Conservation (phyloP, 305 asterid genomes). For the Fraxinus dipetala region DNA sequence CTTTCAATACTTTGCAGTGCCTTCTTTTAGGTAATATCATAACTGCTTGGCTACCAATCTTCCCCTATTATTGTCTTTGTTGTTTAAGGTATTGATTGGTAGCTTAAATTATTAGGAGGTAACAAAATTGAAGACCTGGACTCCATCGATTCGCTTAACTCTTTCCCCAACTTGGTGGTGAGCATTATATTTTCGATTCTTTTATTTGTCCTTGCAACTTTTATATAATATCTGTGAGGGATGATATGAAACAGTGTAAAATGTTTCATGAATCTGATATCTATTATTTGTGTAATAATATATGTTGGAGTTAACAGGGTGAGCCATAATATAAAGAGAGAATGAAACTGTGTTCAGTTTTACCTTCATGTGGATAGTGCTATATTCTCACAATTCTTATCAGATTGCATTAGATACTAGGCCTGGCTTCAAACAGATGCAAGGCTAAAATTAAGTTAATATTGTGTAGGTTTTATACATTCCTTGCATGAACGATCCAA, state of each 20-base stretch:
- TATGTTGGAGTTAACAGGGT: slow-evolving; percentile 11
- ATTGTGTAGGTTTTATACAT: not conserved
- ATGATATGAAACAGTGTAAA: not conserved
- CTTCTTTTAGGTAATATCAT: slow-evolving; percentile 68
- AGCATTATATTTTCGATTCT: slow-evolving; percentile 29
- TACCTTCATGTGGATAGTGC: not conserved
- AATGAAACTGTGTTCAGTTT: not conserved
- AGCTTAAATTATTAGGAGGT: slow-evolving; percentile 51
- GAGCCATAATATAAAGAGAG: not conserved
- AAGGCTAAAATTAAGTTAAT: not conserved
- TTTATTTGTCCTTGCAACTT: slow-evolving; percentile 8
- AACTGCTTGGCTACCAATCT: slow-evolving; percentile 1
- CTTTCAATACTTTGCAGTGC: slow-evolving; percentile 63
- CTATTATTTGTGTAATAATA: not conserved
- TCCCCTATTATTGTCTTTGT: slow-evolving; percentile 17
- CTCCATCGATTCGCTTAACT: slow-evolving; percentile 72
- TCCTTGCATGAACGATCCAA: not conserved
- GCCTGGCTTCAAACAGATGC: not conserved
- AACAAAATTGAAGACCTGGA: slow-evolving; percentile 67
- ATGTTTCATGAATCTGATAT: not conserved
- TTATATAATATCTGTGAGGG: not conserved
- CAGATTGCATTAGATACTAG: not conserved
- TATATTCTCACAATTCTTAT: not conserved
- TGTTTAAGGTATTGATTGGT: slow-evolving; percentile 25
- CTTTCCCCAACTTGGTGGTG: slow-evolving; percentile 75